phyloP scores from a whole-genome alignment of 1,139 yeast species.

The Debaryomyces fabryi region DNA sequence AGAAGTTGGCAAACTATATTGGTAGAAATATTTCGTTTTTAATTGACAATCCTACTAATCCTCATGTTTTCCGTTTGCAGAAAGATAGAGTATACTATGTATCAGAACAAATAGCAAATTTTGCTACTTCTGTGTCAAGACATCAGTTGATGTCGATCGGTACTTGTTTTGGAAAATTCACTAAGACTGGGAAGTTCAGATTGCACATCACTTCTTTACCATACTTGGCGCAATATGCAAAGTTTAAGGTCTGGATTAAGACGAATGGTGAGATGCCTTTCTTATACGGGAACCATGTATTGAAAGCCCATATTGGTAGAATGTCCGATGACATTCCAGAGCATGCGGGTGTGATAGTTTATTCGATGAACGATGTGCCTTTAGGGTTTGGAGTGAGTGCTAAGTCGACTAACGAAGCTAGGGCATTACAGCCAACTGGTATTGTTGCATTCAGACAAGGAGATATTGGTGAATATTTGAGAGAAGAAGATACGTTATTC shows the following conservation, averaged over 20 bases:
- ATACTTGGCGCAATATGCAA: slow-evolving; percentile 82
- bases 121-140: slow-evolving; percentile 90
- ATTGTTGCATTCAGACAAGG: slow-evolving; percentile 96
- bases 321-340: slow-evolving; percentile 98
- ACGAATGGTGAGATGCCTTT: slow-evolving; percentile 98
- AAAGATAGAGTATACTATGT: slow-evolving; percentile 96
- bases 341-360: slow-evolving; percentile 93
- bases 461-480: slow-evolving; percentile 95
- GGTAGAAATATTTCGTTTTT: slow-evolving; percentile 91
- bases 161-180: slow-evolving; percentile 91
- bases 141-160: slow-evolving; percentile 91
- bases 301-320: slow-evolving; percentile 95
- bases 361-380: slow-evolving; percentile 90
- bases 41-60: slow-evolving; percentile 85
- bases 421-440: slow-evolving; percentile 87
- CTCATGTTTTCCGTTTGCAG: slow-evolving; percentile 93
- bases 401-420: slow-evolving; percentile 86
- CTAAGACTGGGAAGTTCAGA: slow-evolving; percentile 96
- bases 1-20: slow-evolving; percentile 91
- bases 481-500: slow-evolving; percentile 96
- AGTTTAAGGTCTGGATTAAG: slow-evolving; percentile 94
- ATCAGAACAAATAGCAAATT: slow-evolving; percentile 76
- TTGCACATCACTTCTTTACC: slow-evolving; percentile 91
- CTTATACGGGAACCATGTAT: slow-evolving; percentile 91
- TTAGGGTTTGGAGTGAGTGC: slow-evolving; percentile 96